Evolutionary conservation across 1,284 basidiomycete genomes (phyloP), one percentile per base, ranked within the genome.

Genomic region (Sutorius eximius): DNA sequence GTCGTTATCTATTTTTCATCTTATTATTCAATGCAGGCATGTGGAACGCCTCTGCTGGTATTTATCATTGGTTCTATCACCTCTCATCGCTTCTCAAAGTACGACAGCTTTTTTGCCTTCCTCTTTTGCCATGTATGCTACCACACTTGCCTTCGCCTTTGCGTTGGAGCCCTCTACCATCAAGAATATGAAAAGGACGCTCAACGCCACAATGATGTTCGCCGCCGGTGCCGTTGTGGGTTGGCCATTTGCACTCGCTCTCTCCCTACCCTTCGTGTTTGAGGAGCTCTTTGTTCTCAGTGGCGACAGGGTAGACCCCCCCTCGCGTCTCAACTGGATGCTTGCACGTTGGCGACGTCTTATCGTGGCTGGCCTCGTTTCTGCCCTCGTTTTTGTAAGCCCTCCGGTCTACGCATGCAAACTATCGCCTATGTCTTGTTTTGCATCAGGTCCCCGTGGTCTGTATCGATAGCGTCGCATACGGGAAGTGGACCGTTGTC

Each of bases 81-180:
- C 15, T 50, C 32, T 22, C 20, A 20, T 32, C 29, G 20, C 13
- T 20, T 53, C 66, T 59, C 40, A 59, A 41, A 40, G 18, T 10
- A 12, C 29, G 7, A 34, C 61, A 94, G 92, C 95, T 0, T 91
- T 97, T 75, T 78, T 98, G 5, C 95, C 97, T 0, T 98, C 97
- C 9, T 88, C 92, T 2, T 98, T 98, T 67, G 86, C 94, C 2
- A 94, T 99, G 93, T 95, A 95, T 72, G 84, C 90, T 33, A 89
- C 86, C 45, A 87, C 89, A 58, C 75, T 96, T 45, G 96, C 93
- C 1, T 89, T 86, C 59, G 83, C 93, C 0, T 91, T 82, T 62
- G 85, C 85, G 3, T 76, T 97, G 53, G 78, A 86, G 50, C 91
- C 91, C 0, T 78, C 90, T 1, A 87, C 80, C 49, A 74, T 75